These are phyloP conservation scores for Alternaria solani DNA, from an alignment of 2,329 filamentous ascomycete species.

Conservation along the genomic window DNA sequence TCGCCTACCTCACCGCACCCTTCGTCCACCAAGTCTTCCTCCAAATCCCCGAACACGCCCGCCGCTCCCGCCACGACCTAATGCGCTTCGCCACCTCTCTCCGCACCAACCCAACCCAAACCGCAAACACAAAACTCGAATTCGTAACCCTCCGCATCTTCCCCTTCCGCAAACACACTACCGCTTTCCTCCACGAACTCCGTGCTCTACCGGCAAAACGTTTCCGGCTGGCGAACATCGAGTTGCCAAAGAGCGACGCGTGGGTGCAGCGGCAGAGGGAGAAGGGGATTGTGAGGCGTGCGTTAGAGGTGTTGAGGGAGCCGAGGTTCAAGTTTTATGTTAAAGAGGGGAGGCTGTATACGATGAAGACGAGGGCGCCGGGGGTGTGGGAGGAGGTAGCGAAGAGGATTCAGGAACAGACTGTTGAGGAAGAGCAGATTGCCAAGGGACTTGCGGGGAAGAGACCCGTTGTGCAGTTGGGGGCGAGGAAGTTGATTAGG, in stretches of 20 bases:
- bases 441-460: neutral
- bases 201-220: slow-evolving; percentile 39
- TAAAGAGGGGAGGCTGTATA: slow-evolving; percentile 43
- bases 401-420: slow-evolving; percentile 39
- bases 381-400: slow-evolving; percentile 49
- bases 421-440: slow-evolving; percentile 9
- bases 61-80: slow-evolving; percentile 35
- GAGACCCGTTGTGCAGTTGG: slow-evolving; percentile 3
- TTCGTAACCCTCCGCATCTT: slow-evolving; percentile 48
- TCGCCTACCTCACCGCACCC: slow-evolving; percentile 48
- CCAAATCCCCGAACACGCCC: slow-evolving; percentile 41
- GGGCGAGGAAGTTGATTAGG: slow-evolving; percentile 3
- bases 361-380: slow-evolving; percentile 42
- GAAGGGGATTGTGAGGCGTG: slow-evolving; percentile 26
- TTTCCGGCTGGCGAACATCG: slow-evolving; percentile 45
- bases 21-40: slow-evolving; percentile 47
- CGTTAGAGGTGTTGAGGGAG: slow-evolving; percentile 39
- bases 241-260: slow-evolving; percentile 33
- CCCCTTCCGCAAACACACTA: slow-evolving; percentile 42
- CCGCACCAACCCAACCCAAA: slow-evolving; percentile 21
- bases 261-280: slow-evolving; percentile 31
- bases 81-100: slow-evolving; percentile 32
- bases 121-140: slow-evolving; percentile 42
- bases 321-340: slow-evolving; percentile 48
- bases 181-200: slow-evolving; percentile 41